phyloP scores from a whole-genome alignment of 2,329 filamentous ascomycete genomes.

The Aspergillus luchuensis region DNA sequence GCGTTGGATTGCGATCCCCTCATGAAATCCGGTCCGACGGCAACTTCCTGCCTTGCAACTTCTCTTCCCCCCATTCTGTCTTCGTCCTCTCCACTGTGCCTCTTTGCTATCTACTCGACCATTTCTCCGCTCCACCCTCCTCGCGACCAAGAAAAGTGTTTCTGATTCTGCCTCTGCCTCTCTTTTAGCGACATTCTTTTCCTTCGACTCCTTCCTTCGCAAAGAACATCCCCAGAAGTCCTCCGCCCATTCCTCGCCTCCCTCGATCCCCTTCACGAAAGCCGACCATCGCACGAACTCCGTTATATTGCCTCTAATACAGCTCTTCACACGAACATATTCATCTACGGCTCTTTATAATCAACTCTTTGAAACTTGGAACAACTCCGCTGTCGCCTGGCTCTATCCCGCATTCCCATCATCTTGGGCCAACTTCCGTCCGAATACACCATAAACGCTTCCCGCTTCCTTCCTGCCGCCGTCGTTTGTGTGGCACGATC shows the following conservation, averaged over 20 bases:
- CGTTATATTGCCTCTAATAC: not conserved
- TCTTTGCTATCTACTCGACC: not conserved
- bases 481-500: not conserved
- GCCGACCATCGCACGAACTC: not conserved
- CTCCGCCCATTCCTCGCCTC: not conserved
- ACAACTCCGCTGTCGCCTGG: not conserved
- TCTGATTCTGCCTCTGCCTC: constrained; percentile 6
- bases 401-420: not conserved
- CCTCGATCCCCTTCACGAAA: not conserved
- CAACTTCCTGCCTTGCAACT: not conserved
- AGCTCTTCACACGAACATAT: not conserved
- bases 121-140: not conserved
- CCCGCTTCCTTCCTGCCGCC: not conserved
- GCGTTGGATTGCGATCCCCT: constrained; percentile 16
- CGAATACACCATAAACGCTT: constrained; percentile 1
- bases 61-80: not conserved
- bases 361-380: not conserved
- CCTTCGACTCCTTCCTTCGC: not conserved
- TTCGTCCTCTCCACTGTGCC: not conserved
- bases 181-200: not conserved
- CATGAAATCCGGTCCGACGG: constrained; percentile 18
- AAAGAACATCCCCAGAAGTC: not conserved
- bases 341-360: not conserved
- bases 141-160: constrained; percentile 7
- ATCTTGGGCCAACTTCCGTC: not conserved